phyloP scores from a whole-genome alignment of 768 basidiomycete genomes.

The Tubosaeta sp. region DNA sequence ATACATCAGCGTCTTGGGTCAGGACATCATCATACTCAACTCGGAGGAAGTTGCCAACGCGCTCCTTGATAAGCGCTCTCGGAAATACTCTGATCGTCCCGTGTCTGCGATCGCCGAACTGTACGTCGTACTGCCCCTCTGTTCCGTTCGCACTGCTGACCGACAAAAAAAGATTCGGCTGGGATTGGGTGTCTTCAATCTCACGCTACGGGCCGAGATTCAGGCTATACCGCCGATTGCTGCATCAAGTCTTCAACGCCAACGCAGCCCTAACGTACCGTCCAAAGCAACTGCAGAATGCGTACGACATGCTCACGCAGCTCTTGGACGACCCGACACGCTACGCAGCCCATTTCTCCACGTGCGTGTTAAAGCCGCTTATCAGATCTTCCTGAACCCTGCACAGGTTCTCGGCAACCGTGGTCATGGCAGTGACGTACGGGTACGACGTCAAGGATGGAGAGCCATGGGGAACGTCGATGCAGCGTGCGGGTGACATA shows the following conservation, averaged over 20 bases:
- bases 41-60: conserved; percentile 42
- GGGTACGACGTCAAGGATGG: conserved; percentile 8
- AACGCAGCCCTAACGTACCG: conserved; percentile 11
- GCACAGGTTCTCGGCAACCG: conserved; percentile 3
- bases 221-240: conserved; percentile 19
- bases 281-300: conserved; percentile 10
- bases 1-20: conserved; percentile 32
- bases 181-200: conserved; percentile 9
- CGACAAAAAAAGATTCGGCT: conserved; percentile 14
- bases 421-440: conserved; percentile 17
- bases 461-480: conserved; percentile 5
- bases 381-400: background rate
- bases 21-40: conserved; percentile 48
- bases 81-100: conserved; percentile 41
- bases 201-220: conserved; percentile 21
- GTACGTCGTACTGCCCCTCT: conserved; percentile 1
- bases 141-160: background rate
- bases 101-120: background rate
- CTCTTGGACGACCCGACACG: conserved; percentile 6
- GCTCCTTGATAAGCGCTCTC: conserved; percentile 48
- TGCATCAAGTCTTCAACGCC: conserved; percentile 16
- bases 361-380: conserved; percentile 1
- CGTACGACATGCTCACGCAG: conserved; percentile 7
- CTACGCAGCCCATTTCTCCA: conserved; percentile 9
- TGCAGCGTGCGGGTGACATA: conserved; percentile 8